Conservation (phyloP, 2,329 filamentous ascomycete species). For the Aspergillus candidus region DNA sequence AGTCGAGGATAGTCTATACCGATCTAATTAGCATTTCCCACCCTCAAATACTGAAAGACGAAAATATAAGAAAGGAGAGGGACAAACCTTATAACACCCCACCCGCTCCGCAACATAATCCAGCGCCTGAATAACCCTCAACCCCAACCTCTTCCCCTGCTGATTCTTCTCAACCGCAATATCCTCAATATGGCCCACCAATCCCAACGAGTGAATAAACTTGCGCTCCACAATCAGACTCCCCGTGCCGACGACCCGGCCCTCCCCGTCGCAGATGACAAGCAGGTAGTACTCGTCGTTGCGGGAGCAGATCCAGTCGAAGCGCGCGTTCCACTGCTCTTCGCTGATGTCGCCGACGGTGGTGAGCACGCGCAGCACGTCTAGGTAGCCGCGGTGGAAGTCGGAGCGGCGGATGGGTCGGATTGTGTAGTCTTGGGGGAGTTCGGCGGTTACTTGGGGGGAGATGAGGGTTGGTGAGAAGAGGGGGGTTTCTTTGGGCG, state of each 20-base stretch:
- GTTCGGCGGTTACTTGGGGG: constrained; percentile 60
- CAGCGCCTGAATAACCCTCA: constrained; percentile 88
- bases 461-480: constrained; percentile 76
- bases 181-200: constrained; percentile 93
- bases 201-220: constrained; percentile 44
- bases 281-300: constrained; percentile 79
- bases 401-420: constrained; percentile 74
- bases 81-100: constrained; percentile 77
- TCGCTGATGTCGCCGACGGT: constrained; percentile 82
- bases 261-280: constrained; percentile 68
- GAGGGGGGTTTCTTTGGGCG: constrained; percentile 53
- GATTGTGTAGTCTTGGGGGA: constrained; percentile 76
- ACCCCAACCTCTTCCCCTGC: constrained; percentile 92
- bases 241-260: constrained; percentile 79
- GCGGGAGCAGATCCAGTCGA: constrained; percentile 70
- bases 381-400: constrained; percentile 76
- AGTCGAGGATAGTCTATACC: constrained; percentile 79
- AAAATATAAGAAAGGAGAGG: background rate
- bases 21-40: constrained; percentile 9
- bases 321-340: constrained; percentile 69
- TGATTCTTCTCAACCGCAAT: constrained; percentile 93
- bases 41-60: constrained; percentile 1
- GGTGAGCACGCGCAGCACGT: constrained; percentile 84
- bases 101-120: constrained; percentile 81
- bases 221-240: constrained; percentile 89